phyloP scores from a whole-genome alignment of 805 yeast genomes.

The Wickerhamomyces rabaulensis region DNA sequence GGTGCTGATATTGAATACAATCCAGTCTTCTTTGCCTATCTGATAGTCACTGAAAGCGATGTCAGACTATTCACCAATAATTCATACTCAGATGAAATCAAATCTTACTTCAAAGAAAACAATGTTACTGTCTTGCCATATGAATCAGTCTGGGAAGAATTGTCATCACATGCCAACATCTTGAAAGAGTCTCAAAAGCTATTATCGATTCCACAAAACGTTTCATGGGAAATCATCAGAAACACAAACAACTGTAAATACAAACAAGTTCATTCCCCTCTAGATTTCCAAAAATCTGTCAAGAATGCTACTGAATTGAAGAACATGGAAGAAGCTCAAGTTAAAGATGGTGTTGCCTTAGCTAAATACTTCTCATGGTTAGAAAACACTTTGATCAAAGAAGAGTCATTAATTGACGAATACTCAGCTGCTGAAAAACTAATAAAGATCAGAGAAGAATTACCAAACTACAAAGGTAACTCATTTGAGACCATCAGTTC shows the following conservation, averaged over 20 bases:
- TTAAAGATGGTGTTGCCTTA: slow-evolving; percentile 77
- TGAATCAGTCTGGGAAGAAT: slow-evolving; percentile 51
- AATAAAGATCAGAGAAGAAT: slow-evolving; percentile 45
- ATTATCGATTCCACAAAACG: slow-evolving; percentile 48
- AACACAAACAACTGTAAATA: slow-evolving; percentile 38
- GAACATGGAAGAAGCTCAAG: slow-evolving; percentile 73
- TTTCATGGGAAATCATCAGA: slow-evolving; percentile 66
- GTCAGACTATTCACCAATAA: slow-evolving; percentile 53
- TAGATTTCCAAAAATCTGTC: slow-evolving; percentile 63
- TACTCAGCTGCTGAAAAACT: slow-evolving; percentile 60
- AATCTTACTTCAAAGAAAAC: slow-evolving; percentile 35
- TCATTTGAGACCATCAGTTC: slow-evolving; percentile 77
- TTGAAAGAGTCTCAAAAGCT: slow-evolving; percentile 18
- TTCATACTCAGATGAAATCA: slow-evolving; percentile 32
- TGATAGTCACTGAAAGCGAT: slow-evolving; percentile 38
- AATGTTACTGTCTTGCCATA: slow-evolving; percentile 51
- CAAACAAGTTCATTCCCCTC: slow-evolving; percentile 48
- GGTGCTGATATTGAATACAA: slow-evolving; percentile 78
- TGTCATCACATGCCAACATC: slow-evolving; percentile 26
- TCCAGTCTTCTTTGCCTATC: slow-evolving; percentile 77
- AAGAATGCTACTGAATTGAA: slow-evolving; percentile 69
- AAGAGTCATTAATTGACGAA: slow-evolving; percentile 49
- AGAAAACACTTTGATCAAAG: slow-evolving; percentile 45
- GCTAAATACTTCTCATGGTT: slow-evolving; percentile 80
- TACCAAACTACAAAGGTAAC: slow-evolving; percentile 56